Evolutionary conservation across 768 basidiomycete species (phyloP).

Genomic region (Lactarius vividus): DNA sequence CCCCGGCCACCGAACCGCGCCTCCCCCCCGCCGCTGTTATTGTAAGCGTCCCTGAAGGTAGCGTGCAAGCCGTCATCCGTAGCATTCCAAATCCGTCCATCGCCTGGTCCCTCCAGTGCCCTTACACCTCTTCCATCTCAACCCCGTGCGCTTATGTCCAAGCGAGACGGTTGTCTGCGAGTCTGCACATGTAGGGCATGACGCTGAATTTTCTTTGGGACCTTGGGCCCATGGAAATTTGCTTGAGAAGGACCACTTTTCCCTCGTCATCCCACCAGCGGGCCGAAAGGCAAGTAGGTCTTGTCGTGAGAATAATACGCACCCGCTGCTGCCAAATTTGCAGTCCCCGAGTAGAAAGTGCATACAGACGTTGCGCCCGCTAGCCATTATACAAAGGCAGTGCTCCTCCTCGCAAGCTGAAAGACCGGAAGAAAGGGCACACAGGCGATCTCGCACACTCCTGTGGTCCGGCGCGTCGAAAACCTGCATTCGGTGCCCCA

Average conservation of each 20-base stretch:
- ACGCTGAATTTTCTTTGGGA: neutral
- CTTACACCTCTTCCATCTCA: constrained; percentile 9
- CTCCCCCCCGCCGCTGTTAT: neutral
- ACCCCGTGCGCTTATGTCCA: constrained; percentile 3
- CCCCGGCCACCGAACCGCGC: neutral
- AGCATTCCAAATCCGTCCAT: neutral
- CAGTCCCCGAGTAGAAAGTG: constrained; percentile 42
- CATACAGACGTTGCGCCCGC: constrained; percentile 53
- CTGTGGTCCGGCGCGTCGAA: constrained; percentile 53
- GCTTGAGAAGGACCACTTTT: neutral
- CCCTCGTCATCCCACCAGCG: constrained; percentile 46
- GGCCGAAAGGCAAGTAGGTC: constrained; percentile 41
- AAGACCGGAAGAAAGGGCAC: constrained; percentile 28
- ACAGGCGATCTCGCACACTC: constrained; percentile 56
- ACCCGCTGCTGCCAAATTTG: constrained; percentile 39
- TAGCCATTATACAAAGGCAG: constrained; percentile 29
- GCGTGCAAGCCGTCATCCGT: neutral
- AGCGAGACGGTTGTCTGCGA: constrained; percentile 10
- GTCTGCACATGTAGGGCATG: constrained; percentile 12
- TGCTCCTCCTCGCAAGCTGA: neutral
- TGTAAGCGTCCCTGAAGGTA: too few relatives aligned
- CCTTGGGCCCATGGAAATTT: neutral
- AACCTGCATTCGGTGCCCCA: constrained; percentile 43
- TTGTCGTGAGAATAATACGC: constrained; percentile 52
- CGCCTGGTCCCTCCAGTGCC: neutral